Percentiles rank a stretch among this genome's conserved stretches.
Conservation (phyloP, 257 asterid genomes). For the Solanum dulcamara region DNA sequence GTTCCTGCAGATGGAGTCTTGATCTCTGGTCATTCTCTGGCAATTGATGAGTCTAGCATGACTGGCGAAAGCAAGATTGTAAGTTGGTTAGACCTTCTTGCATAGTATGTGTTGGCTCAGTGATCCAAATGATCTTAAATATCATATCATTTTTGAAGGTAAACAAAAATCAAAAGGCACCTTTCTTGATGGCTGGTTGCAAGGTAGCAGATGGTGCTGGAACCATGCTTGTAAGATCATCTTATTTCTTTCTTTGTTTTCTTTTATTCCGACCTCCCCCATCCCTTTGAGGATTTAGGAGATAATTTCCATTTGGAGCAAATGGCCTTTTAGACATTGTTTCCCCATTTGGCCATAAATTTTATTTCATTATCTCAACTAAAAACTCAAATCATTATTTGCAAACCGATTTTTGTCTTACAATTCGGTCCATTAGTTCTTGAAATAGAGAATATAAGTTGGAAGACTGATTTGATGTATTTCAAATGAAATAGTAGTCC, state of each 20-base stretch:
- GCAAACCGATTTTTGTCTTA: background rate
- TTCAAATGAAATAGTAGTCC: background rate
- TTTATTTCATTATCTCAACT: background rate
- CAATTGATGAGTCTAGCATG: conserved; percentile 98
- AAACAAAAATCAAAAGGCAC: conserved; percentile 64
- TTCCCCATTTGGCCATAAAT: background rate
- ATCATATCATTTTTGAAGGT: conserved; percentile 29
- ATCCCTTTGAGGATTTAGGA: background rate
- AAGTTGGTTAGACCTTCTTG: conserved; percentile 40
- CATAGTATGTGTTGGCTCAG: conserved; percentile 3
- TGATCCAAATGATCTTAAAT: conserved; percentile 14
- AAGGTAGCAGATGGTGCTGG: conserved; percentile 98
- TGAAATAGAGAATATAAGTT: background rate
- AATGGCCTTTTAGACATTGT: background rate
- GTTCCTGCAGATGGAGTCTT: conserved; percentile 91
- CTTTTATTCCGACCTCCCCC: background rate
- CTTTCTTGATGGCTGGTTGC: conserved; percentile 97
- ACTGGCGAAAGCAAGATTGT: conserved; percentile 99
- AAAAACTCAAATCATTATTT: background rate
- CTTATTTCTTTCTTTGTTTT: background rate
- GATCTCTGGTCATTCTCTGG: conserved; percentile 77
- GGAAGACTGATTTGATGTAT: background rate
- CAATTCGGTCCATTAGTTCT: background rate
- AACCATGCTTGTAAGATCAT: conserved; percentile 64
- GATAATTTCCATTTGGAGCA: background rate